phyloP scores from a whole-genome alignment of 2,329 filamentous ascomycete genomes.

The Saccharata proteae region DNA sequence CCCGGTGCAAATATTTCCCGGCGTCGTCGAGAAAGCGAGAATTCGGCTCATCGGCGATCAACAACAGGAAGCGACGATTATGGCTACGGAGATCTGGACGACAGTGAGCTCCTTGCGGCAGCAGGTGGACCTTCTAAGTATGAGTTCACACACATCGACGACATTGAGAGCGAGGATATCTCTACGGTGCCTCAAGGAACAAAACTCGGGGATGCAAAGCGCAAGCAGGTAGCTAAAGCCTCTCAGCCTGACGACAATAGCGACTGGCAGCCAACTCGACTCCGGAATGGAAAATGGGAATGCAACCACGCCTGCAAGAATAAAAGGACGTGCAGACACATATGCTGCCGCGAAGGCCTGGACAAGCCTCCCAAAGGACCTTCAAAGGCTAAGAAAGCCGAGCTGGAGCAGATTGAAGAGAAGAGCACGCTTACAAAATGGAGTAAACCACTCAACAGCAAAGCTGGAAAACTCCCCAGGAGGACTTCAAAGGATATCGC shows the following conservation, averaged over 20 bases:
- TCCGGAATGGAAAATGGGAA: constrained; percentile 60
- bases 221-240: background rate
- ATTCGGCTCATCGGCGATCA: background rate
- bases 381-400: constrained; percentile 11
- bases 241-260: constrained; percentile 3
- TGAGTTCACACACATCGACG: constrained; percentile 28
- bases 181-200: constrained; percentile 12
- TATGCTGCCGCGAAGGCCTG: constrained; percentile 60
- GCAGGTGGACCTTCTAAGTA: constrained; percentile 16
- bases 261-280: constrained; percentile 33
- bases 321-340: constrained; percentile 53
- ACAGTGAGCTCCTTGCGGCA: constrained; percentile 38
- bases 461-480: constrained; percentile 16
- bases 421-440: constrained; percentile 18
- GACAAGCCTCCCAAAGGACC: constrained; percentile 48
- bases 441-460: constrained; percentile 14
- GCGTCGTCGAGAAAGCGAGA: background rate
- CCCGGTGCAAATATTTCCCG: background rate
- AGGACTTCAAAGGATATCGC: background rate
- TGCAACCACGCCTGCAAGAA: constrained; percentile 62
- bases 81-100: constrained; percentile 40
- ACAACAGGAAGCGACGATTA: constrained; percentile 33
- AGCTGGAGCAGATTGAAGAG: background rate
- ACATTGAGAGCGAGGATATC: constrained; percentile 40
- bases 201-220: constrained; percentile 14